Evolutionary conservation across 2,329 filamentous ascomycete genomes (phyloP), one percentile per base, ranked within the genome.

Genomic region (Metarhizium robertsii): DNA sequence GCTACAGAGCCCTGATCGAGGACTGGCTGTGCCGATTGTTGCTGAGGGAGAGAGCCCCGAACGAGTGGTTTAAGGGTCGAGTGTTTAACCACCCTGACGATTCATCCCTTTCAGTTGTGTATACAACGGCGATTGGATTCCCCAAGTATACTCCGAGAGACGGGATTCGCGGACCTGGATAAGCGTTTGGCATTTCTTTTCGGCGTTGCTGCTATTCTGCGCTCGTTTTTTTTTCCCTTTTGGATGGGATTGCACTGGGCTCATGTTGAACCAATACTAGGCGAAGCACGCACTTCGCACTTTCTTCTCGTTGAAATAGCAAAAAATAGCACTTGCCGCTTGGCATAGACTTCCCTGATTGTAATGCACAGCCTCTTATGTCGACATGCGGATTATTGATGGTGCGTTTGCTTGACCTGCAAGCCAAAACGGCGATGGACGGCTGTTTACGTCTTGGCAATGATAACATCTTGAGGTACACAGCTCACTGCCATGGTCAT

Each of bases 1-100:
- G 5, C 75, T 96, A 61, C 92, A 95, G 69, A 96, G 90, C 68
- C 94, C 94, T 0, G 92, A 96, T 64, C 81, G 94, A 40, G 92
- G 92, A 2, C 75, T 97, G 53, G 85, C 85, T 18, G 82, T 95
- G 45, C 87, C 94, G 2, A 81, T 99, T 56, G 88, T 99, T 63
- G 92, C 91, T 0, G 86, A 90, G 64, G 90, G 88, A 50, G 94
- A 97, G 76, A 78, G 79, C 51, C 79, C 87, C 0, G 90, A 95
- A 74, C 84, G 81, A 34, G 85, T 88, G 53, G 89, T 92, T 59
- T 92, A 78, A 56, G 40, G 16, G 13, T 38, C 34, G 13, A 29
- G 25, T 38, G 30, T 47, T 47, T 34, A 32, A 32, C 30, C 45
- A 36, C 53, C 20, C 46, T 16, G 53, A 34, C 36, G 8, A 36